Evolutionary conservation across 2,329 filamentous ascomycete genomes (phyloP), one percentile per base, ranked within the genome.

Genomic region (Taxawa tesnikishii): DNA sequence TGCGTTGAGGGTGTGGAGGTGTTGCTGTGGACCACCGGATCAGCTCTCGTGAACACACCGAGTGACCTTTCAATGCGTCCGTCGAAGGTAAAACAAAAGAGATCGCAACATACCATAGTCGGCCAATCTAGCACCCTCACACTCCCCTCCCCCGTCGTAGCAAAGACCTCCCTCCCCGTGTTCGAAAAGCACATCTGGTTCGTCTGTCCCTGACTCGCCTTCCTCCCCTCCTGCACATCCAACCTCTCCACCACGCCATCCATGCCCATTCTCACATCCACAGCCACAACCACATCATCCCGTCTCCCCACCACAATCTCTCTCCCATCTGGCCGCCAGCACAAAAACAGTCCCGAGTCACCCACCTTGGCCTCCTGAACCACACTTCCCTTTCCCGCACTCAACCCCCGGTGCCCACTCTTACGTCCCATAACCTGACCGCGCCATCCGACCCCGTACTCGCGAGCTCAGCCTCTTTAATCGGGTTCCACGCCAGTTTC

Each of bases 391-490:
- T 46, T 46, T 3, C 45, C 45, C 14, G 35, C 42, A 13, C 44
- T 38, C 10, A 38, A n/a, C 42, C 44, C 15, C 46, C 49, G 73
- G 67, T 26, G 75, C 79, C 49, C 17, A 48, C 38, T 45, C 81
- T 66, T 9, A 85, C 79, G 48, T 88, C 82, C 82, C 82, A 88
- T 44, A 88, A 75, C 49, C 79, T 75, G 38, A 82, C 75, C 18
- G 77, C 70, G 2, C 82, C 82, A 49, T 88, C 82, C 27, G 64
- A 70, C 42, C 78, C 80, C 32, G 82, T 69, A 49, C 77, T 84
- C 43, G 78, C 83, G 6, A 88, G 63, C 56, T 87, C 78, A 4
- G 78, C 75, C 50, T 88, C 82, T 50, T 77, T 81, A 37, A 70
- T 68, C 0, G 82, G 82, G 48, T 83, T 83, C 56, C 84, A 88